These are phyloP conservation scores for Tagetes patula DNA, from an alignment of 129 eudicot genomes.

Conservation along the genomic window DNA sequence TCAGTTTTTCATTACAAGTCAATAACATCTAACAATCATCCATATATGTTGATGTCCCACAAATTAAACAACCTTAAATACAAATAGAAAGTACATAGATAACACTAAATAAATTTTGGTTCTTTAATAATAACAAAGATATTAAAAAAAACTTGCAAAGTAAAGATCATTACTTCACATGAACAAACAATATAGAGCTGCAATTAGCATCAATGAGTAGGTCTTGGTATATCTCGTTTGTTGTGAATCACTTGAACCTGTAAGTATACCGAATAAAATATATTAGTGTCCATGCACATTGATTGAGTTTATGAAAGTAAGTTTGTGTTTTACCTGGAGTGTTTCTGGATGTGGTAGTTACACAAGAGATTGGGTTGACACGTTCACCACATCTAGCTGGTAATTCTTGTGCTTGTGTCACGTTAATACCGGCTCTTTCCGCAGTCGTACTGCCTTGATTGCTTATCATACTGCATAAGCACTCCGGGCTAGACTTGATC, in stretches of 20 bases:
- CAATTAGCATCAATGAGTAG: constrained; percentile 12
- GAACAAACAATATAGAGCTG: constrained; percentile 24
- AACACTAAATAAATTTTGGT: background rate
- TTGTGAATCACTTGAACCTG: constrained; percentile 26
- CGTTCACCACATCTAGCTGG: constrained; percentile 80
- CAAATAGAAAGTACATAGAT: background rate
- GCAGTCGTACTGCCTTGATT: constrained; percentile 57
- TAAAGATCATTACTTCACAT: background rate
- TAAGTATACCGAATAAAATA: no score
- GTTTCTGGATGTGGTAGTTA: constrained; percentile 37
- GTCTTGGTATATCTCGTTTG: background rate
- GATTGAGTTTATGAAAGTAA: no score
- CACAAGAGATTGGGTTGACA: constrained; percentile 65
- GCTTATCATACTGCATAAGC: constrained; percentile 68
- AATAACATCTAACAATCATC: background rate
- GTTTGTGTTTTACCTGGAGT: constrained; percentile 11
- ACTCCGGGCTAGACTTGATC: constrained; percentile 62
- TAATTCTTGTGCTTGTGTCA: constrained; percentile 62
- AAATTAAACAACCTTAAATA: background rate
- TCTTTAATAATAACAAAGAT: background rate
- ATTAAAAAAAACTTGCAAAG: constrained; percentile 1
- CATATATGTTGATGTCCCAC: background rate
- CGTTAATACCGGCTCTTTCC: constrained; percentile 57
- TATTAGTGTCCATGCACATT: no score
- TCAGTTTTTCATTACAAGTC: no score